phyloP scores from a whole-genome alignment of 106 monocot genomes.

The Dendrobium nobile region DNA sequence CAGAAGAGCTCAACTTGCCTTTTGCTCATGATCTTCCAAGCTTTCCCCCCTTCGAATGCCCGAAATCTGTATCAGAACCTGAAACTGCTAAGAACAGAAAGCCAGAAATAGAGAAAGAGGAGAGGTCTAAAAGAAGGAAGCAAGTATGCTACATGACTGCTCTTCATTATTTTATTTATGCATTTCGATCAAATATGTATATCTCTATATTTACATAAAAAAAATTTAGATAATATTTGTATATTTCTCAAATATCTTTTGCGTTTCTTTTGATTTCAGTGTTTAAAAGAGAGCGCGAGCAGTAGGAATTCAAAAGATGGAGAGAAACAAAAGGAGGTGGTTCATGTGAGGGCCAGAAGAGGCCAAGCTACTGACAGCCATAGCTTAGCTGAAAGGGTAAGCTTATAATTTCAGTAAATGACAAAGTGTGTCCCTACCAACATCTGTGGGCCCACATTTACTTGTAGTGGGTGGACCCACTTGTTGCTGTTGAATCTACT shows the following conservation, averaged over 20 bases:
- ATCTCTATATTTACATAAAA: not conserved
- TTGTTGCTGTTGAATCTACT: not conserved
- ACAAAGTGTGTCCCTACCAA: not conserved
- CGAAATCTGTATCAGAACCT: not conserved
- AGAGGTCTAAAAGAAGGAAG: constrained; percentile 4
- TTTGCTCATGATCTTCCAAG: constrained; percentile 7
- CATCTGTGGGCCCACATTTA: not conserved
- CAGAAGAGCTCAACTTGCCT: constrained; percentile 10
- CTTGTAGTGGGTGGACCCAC: not conserved
- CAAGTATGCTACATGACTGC: constrained; percentile 12
- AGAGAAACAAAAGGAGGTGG: constrained; percentile 44
- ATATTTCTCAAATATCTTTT: not conserved
- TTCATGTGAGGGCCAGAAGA: constrained; percentile 66
- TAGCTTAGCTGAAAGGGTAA: constrained; percentile 69
- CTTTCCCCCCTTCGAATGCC: constrained; percentile 3
- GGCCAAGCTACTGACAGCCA: constrained; percentile 83
- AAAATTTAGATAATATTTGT: not conserved
- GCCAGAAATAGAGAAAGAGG: not conserved
- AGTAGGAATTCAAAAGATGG: constrained; percentile 20
- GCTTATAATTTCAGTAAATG: constrained; percentile 6
- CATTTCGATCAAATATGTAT: not conserved
- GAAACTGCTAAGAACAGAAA: constrained; percentile 20
- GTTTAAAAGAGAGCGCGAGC: constrained; percentile 9
- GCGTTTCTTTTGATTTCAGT: constrained; percentile 1
- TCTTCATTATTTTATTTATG: not conserved